phyloP scores from a whole-genome alignment of 441 rosid genomes.

The Codiaeum variegatum region DNA sequence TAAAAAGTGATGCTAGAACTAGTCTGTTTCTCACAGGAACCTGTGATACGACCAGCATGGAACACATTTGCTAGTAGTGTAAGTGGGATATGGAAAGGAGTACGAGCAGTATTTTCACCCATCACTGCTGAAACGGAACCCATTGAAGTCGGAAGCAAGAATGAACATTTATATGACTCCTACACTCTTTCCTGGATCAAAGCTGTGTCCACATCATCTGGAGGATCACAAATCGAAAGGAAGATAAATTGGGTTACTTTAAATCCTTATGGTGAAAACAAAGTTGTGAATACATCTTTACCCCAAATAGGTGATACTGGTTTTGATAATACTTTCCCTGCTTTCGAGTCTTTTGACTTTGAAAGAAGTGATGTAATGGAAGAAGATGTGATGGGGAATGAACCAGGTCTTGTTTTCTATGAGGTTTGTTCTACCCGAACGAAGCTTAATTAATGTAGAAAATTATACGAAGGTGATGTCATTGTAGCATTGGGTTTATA shows the following conservation, averaged over 20 bases:
- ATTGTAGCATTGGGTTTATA: neutral
- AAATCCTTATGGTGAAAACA: conserved; percentile 71
- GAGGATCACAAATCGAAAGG: conserved; percentile 59
- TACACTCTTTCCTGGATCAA: conserved; percentile 58
- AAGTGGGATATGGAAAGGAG: conserved; percentile 94
- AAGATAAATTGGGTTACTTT: conserved; percentile 82
- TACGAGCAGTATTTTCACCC: conserved; percentile 86
- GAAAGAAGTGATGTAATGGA: conserved; percentile 75
- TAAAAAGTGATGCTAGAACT: neutral
- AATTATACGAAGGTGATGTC: neutral
- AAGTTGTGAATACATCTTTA: conserved; percentile 24
- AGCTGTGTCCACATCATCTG: conserved; percentile 39
- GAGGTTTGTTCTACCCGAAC: conserved; percentile 50
- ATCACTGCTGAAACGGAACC: conserved; percentile 90
- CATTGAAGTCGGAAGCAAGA: conserved; percentile 62
- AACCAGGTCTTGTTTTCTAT: conserved; percentile 76
- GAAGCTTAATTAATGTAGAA: neutral
- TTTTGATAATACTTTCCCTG: conserved; percentile 41
- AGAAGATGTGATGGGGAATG: conserved; percentile 75
- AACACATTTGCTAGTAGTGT: conserved; percentile 85
- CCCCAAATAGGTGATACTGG: conserved; percentile 21
- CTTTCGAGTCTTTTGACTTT: conserved; percentile 57
- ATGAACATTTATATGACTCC: conserved; percentile 72
- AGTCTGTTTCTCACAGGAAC: conserved; percentile 47
- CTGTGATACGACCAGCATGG: conserved; percentile 80